A percentile compares a stretch with the other conserved stretches of the same genome.
These are phyloP conservation scores for Vigna nakashimae DNA, from an alignment of 306 rosid species.

Conservation along the genomic window DNA sequence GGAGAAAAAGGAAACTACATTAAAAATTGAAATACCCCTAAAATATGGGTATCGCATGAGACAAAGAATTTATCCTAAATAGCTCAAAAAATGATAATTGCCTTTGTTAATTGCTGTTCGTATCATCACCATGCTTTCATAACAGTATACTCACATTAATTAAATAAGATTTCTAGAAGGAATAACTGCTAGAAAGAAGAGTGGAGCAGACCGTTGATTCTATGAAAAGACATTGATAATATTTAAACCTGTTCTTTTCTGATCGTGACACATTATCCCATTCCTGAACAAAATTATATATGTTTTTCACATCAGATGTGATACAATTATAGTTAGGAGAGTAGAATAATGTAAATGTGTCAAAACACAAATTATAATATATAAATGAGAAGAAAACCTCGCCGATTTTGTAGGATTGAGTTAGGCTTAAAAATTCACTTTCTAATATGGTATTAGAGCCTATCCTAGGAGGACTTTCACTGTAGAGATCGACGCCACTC, in stretches of 20 bases:
- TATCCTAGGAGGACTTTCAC: no score
- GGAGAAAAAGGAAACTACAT: slow-evolving; percentile 17
- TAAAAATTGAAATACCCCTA: not conserved
- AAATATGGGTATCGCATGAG: slow-evolving; percentile 46
- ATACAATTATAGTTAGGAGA: not conserved
- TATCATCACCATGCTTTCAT: slow-evolving; percentile 1
- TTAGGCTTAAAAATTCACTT: no score
- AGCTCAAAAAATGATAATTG: not conserved
- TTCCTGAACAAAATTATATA: not conserved
- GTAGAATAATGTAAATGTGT: not conserved
- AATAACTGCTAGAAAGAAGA: slow-evolving; percentile 27
- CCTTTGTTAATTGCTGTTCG: not conserved
- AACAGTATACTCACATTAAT: not conserved
- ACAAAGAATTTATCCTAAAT: slow-evolving; percentile 46
- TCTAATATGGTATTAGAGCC: no score
- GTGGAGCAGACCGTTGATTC: slow-evolving; percentile 33
- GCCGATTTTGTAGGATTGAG: no score
- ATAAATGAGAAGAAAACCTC: no score
- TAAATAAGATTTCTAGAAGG: slow-evolving; percentile 9
- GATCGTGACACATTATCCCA: slow-evolving; percentile 30
- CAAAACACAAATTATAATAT: no score
- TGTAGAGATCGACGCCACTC: no score
- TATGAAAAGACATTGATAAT: slow-evolving; percentile 36
- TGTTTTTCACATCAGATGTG: slow-evolving; percentile 3
- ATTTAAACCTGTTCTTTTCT: slow-evolving; percentile 29